A percentile compares a stretch with the other conserved stretches of the same genome.
phyloP scores from a whole-genome alignment of 441 rosid genomes.

The Francoa sonchifolia region DNA sequence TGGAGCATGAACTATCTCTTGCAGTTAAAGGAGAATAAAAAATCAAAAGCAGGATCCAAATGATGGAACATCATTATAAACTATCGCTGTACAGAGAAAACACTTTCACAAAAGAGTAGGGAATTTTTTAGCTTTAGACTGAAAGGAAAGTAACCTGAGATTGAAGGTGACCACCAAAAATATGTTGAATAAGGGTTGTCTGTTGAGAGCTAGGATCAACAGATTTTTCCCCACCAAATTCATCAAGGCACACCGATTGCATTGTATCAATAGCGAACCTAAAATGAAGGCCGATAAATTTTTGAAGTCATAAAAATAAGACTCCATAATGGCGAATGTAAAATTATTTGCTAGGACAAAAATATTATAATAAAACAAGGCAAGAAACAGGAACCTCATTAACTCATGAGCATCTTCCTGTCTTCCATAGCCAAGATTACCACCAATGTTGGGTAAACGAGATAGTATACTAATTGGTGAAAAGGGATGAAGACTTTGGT shows the following conservation, averaged over 20 bases:
- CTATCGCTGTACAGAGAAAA: no score
- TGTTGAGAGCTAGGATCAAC: constrained; percentile 60
- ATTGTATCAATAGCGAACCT: constrained; percentile 87
- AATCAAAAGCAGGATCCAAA: no score
- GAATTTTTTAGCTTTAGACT: no score
- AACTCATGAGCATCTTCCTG: constrained; percentile 99
- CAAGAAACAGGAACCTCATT: constrained; percentile 55
- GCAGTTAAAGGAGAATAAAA: no score
- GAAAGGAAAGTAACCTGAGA: constrained; percentile 95
- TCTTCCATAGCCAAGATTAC: constrained; percentile 94
- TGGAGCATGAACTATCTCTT: no score
- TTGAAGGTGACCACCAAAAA: constrained; percentile 88
- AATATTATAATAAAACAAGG: constrained; percentile 1
- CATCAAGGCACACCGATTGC: constrained; percentile 92
- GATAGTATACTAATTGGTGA: constrained; percentile 80
- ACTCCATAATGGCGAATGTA: no score
- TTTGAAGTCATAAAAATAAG: no score
- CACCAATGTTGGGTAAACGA: constrained; percentile 73
- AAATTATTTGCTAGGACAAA: no score
- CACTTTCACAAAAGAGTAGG: no score
- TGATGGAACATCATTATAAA: no score
- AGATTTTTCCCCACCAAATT: constrained; percentile 85
- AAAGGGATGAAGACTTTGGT: constrained; percentile 51
- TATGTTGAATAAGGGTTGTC: constrained; percentile 83
- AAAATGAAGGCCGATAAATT: no score